Evolutionary conservation across 2,329 filamentous ascomycete genomes (phyloP).

Genomic region (Pseudogymnoascus sp.): DNA sequence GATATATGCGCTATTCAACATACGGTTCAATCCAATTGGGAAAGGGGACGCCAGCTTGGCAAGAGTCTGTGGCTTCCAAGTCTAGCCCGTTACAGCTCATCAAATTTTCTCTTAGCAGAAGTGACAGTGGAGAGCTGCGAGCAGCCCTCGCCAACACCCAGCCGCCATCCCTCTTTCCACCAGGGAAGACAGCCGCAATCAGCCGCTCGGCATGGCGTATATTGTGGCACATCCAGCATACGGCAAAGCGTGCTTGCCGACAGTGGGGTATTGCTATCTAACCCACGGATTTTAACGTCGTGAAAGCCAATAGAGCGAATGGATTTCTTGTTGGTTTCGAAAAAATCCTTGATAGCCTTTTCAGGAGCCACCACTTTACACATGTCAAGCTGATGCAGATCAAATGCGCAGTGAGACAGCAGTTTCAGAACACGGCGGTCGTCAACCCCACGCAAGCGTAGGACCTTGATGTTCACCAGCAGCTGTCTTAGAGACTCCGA

Average conservation of each 20-base stretch:
- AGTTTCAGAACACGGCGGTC: slow-evolving; percentile 4
- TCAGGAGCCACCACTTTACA: slow-evolving; percentile 6
- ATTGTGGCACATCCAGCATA: slow-evolving; percentile 19
- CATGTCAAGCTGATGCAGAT: slow-evolving; percentile 11
- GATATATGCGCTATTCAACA: too few species aligned
- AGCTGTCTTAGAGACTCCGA: too few species aligned
- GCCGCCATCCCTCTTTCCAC: slow-evolving; percentile 9
- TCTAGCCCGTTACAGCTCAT: neutral
- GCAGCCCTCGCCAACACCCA: neutral
- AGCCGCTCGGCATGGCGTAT: slow-evolving; percentile 12
- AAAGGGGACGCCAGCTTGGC: too few species aligned
- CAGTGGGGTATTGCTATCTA: neutral
- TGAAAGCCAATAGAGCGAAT: slow-evolving; percentile 13
- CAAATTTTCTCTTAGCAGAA: neutral
- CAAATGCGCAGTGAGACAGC: slow-evolving; percentile 9
- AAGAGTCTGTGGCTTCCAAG: too few species aligned
- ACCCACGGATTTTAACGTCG: neutral
- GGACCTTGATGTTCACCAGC: too few species aligned
- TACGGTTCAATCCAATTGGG: too few species aligned
- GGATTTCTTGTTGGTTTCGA: slow-evolving; percentile 11
- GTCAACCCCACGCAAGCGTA: neutral
- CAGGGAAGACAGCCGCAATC: slow-evolving; percentile 11
- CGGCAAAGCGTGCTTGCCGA: neutral
- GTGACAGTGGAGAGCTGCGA: neutral
- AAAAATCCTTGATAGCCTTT: slow-evolving; percentile 11